These are phyloP conservation scores for Globisporangium uncinulatum DNA, from an alignment of 352 stramenopile species.

Conservation along the genomic window DNA sequence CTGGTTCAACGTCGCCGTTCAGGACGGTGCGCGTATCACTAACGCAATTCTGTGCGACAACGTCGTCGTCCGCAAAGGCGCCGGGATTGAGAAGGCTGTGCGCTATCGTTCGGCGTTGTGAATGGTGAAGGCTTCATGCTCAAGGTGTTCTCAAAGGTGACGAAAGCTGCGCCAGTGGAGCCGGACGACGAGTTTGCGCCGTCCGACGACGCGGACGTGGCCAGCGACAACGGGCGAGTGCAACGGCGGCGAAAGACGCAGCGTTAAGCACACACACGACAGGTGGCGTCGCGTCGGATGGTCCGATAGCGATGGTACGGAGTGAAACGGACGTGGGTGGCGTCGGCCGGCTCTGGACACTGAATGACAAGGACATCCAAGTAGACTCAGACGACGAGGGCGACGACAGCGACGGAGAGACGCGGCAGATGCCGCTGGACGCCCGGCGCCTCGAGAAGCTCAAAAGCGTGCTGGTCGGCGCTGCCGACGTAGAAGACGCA, in stretches of 20 bases:
- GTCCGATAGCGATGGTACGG: constrained; percentile 33
- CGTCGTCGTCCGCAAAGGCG: constrained; percentile 64
- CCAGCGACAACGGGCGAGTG: constrained; percentile 12
- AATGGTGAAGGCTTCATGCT: constrained; percentile 72
- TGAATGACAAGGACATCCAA: constrained; percentile 81
- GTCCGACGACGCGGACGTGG: constrained; percentile 35
- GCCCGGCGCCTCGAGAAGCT: constrained; percentile 51
- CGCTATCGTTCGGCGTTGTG: constrained; percentile 78
- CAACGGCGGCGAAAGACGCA: not conserved
- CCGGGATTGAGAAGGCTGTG: constrained; percentile 60
- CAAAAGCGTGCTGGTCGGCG: constrained; percentile 63
- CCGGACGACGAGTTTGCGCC: constrained; percentile 73
- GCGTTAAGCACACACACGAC: not conserved
- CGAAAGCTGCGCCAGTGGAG: constrained; percentile 43
- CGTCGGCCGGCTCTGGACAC: constrained; percentile 72
- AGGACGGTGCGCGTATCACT: constrained; percentile 68
- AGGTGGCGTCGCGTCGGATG: not conserved
- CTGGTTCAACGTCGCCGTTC: constrained; percentile 77
- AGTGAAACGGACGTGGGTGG: constrained; percentile 62
- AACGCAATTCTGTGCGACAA: constrained; percentile 84
- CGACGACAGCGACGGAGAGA: constrained; percentile 25
- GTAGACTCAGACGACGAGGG: constrained; percentile 56
- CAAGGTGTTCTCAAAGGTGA: constrained; percentile 77
- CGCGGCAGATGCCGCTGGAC: constrained; percentile 20
- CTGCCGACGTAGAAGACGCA: constrained; percentile 53